These are phyloP conservation scores for Periconia digitata DNA, from an alignment of 2,329 filamentous ascomycete species.

Conservation along the genomic window DNA sequence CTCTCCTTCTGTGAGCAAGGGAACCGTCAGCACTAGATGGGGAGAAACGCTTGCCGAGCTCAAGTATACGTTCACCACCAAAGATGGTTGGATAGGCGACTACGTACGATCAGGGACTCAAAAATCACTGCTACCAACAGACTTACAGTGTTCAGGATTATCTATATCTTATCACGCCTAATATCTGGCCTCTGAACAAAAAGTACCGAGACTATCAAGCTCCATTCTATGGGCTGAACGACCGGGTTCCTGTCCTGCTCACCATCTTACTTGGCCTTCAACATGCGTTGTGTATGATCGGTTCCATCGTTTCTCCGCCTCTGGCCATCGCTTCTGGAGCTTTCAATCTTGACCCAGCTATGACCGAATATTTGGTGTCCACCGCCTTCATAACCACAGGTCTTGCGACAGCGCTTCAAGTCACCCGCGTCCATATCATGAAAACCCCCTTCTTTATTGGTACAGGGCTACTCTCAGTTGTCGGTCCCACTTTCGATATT, in stretches of 20 bases:
- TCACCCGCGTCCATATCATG: slow-evolving; percentile 26
- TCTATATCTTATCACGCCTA: slow-evolving; percentile 29
- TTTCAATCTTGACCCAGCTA: slow-evolving; percentile 26
- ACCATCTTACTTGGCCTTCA: slow-evolving; percentile 33
- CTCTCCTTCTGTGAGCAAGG: slow-evolving; percentile 9
- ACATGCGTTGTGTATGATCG: slow-evolving; percentile 32
- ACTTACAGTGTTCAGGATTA: slow-evolving; percentile 32
- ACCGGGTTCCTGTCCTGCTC: slow-evolving; percentile 25
- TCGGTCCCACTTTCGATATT: slow-evolving; percentile 33
- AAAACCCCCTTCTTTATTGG: slow-evolving; percentile 32
- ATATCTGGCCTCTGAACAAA: slow-evolving; percentile 24
- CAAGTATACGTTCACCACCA: slow-evolving; percentile 39
- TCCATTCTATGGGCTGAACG: slow-evolving; percentile 31
- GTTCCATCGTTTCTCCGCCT: slow-evolving; percentile 29
- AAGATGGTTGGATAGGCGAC: slow-evolving; percentile 44
- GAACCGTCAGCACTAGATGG: slow-evolving; percentile 10
- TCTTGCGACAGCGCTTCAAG: slow-evolving; percentile 29
- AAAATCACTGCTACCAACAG: not conserved
- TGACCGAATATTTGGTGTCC: slow-evolving; percentile 29
- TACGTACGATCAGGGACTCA: slow-evolving; percentile 31
- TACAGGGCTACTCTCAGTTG: slow-evolving; percentile 28
- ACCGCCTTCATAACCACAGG: slow-evolving; percentile 34
- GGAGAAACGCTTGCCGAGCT: slow-evolving; percentile 11
- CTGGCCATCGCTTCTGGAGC: slow-evolving; percentile 32
- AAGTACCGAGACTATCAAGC: slow-evolving; percentile 30